Evolutionary conservation across 345 rosid species (phyloP), one percentile per base, ranked within the genome.

Genomic region (Eucalyptus brandiana): DNA sequence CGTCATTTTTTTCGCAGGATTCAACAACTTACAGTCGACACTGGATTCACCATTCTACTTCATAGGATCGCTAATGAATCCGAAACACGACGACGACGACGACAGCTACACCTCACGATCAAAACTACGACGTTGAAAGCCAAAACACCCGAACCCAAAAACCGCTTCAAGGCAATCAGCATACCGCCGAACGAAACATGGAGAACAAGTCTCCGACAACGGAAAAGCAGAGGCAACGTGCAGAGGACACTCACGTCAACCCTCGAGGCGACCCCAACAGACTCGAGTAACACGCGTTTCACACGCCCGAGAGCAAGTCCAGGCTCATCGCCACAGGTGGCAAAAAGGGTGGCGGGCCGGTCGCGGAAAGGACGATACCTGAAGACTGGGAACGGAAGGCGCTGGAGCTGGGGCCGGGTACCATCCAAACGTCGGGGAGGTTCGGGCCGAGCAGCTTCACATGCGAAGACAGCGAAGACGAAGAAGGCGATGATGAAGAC

Each of bases 401-500:
- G 69, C 23, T 4, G 54, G 67, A 54, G 80, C 5, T 34, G 47
- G 34, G 81, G 60, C 30, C 0, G 45, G 72, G 56, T 60, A 53
- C 45, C 69, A 62, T 87, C 91, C 92, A 88, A 19, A 87, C 88
- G 7, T 88, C 89, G 47, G 87, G 90, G 90, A 90, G 89, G 37
- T 88, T 88, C 58, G 91, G 90, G 80, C 90, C 92, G 8, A 89
- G 92, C 58, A 91, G 72, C 13, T 67, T 50, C 58, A 48, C 49
- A n/a, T 48, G 5, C 58, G 60, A 50, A 47, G 58, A 9, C 87
- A 37, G 28, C 80, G 80, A 67, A 7, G 87, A 34, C 21, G 54
- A 87, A 48, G 54, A 10, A 42, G 80, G 37, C 8, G 83, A 42
- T 21, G 83, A 87, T 19, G 83, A 60, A 87, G 76, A 67, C 9